Conservation (phyloP, 73 alveolate species). For the Stentor coeruleus region DNA sequence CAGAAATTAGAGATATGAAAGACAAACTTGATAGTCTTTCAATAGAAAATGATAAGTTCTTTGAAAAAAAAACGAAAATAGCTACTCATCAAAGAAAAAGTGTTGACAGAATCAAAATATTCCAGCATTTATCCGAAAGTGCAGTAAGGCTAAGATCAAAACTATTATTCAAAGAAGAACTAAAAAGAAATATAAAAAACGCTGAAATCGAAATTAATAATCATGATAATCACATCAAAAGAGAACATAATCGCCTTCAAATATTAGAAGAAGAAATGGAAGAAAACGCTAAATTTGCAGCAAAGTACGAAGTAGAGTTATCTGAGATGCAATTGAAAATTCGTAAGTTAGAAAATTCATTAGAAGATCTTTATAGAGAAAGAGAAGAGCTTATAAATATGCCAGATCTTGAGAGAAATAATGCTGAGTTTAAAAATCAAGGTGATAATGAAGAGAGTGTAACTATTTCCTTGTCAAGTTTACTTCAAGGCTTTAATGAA, state of each 20-base stretch:
- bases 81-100: background rate
- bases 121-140: background rate
- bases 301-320: background rate
- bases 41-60: background rate
- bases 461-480: background rate
- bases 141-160: background rate
- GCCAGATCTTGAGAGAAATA: too few species aligned
- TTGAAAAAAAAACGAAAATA: background rate
- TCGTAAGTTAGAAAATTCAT: background rate
- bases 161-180: background rate
- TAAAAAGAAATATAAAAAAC: too few species aligned
- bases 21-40: too few species aligned
- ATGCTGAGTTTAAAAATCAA: background rate
- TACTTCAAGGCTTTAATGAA: background rate
- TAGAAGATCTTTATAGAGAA: background rate
- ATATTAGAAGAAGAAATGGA: background rate
- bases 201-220: background rate
- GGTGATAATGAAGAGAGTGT: background rate
- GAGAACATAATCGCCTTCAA: background rate
- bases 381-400: background rate
- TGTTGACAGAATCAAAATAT: background rate
- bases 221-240: background rate
- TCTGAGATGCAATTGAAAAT: background rate
- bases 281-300: background rate
- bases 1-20: background rate